Conservation (phyloP, 345 rosid genomes). For the Balakata baccata region DNA sequence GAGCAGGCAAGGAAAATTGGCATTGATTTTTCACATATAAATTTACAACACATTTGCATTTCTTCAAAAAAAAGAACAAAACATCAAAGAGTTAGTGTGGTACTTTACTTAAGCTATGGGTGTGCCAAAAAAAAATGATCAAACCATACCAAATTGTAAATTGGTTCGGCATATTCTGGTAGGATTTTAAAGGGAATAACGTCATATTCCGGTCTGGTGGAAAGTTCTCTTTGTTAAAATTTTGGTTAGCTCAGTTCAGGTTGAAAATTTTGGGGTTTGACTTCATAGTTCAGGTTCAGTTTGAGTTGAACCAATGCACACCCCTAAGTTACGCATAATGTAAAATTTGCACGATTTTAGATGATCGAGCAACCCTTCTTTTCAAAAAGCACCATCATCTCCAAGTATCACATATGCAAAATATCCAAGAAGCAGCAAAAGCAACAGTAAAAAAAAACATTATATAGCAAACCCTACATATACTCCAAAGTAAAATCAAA, state of each 20-base stretch:
- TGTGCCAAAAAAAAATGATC: too few relatives aligned
- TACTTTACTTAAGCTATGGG: too few relatives aligned
- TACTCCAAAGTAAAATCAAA: background rate
- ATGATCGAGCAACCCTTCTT: background rate
- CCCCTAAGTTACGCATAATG: background rate
- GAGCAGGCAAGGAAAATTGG: background rate
- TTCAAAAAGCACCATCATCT: background rate
- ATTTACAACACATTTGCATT: background rate
- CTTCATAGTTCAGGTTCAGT: too few relatives aligned
- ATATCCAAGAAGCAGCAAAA: background rate
- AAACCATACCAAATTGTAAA: too few relatives aligned
- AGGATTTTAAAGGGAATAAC: too few relatives aligned
- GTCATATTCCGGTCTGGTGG: too few relatives aligned
- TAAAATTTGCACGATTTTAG: background rate
- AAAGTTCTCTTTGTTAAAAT: too few relatives aligned
- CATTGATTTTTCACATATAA: background rate
- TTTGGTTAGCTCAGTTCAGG: too few relatives aligned
- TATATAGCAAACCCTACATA: background rate
- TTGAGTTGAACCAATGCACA: too few relatives aligned
- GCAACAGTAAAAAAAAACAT: background rate
- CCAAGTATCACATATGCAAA: background rate
- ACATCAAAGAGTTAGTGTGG: background rate
- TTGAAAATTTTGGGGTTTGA: too few relatives aligned
- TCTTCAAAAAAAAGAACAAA: background rate
- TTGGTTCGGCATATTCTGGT: too few relatives aligned